Evolutionary conservation across 768 basidiomycete species (phyloP).

Genomic region (Lyophyllum atratum): DNA sequence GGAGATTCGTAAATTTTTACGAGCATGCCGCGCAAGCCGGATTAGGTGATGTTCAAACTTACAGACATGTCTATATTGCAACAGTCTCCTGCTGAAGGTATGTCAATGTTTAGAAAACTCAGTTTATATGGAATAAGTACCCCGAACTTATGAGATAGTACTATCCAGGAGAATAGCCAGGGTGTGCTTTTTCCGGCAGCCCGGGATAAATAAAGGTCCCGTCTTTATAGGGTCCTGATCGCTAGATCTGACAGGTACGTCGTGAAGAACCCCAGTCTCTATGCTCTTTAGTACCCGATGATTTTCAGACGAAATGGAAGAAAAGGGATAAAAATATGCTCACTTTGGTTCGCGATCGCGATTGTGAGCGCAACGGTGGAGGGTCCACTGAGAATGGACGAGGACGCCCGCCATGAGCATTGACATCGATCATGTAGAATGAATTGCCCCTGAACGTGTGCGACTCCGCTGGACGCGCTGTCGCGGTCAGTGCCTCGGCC

Average conservation of each 20-base stretch:
- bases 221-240: not conserved
- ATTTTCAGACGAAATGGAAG: not conserved
- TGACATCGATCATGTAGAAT: too few relatives aligned
- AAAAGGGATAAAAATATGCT: not conserved
- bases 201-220: not conserved
- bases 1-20: not conserved
- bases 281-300: conserved; percentile 7
- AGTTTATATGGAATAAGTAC: too few relatives aligned
- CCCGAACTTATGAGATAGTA: too few relatives aligned
- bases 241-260: conserved; percentile 18
- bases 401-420: too few relatives aligned
- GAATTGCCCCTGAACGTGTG: not conserved
- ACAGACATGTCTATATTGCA: too few relatives aligned
- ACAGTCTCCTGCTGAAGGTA: too few relatives aligned
- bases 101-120: too few relatives aligned
- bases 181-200: too few relatives aligned
- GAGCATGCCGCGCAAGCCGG: not conserved
- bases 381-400: too few relatives aligned
- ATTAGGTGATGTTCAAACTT: not conserved
- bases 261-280: conserved; percentile 19
- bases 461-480: conserved; percentile 19
- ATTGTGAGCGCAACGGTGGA: not conserved
- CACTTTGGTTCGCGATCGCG: conserved; percentile 1
- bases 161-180: too few relatives aligned
- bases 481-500: conserved; percentile 52